phyloP scores from a whole-genome alignment of 2,329 filamentous ascomycete genomes.

The Claviceps spartinae region DNA sequence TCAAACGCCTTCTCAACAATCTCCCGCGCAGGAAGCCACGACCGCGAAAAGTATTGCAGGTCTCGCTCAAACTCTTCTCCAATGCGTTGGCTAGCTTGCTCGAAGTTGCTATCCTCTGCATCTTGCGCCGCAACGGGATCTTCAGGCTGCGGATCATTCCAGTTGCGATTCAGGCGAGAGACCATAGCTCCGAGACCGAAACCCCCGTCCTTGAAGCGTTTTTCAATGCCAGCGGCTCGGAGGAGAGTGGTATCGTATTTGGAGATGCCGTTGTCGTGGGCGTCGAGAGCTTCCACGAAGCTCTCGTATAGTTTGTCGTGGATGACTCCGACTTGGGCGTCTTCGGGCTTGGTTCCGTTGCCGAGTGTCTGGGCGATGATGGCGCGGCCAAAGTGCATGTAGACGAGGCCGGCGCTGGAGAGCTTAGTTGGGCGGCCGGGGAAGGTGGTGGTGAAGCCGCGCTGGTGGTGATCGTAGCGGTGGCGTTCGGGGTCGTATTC shows the following conservation, averaged over 20 bases:
- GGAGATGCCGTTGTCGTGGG: conserved; percentile 91
- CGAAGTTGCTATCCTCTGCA: conserved; percentile 71
- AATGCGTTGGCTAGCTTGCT: conserved; percentile 64
- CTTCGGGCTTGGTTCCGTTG: conserved; percentile 25
- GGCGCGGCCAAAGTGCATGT: conserved; percentile 82
- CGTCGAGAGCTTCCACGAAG: conserved; percentile 92
- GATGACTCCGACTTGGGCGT: conserved; percentile 57
- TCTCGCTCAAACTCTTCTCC: conserved; percentile 79
- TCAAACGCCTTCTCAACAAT: conserved; percentile 66
- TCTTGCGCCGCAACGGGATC: conserved; percentile 46
- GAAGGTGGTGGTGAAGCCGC: conserved; percentile 75
- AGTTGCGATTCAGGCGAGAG: conserved; percentile 62
- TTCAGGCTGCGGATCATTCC: conserved; percentile 51
- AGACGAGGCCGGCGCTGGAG: conserved; percentile 85
- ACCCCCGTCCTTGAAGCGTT: conserved; percentile 70
- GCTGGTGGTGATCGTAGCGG: conserved; percentile 96
- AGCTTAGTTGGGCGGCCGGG: conserved; percentile 76
- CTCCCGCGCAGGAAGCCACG: conserved; percentile 79
- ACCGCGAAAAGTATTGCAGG: conserved; percentile 57
- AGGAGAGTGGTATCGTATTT: conserved; percentile 62
- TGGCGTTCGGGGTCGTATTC: conserved; percentile 67
- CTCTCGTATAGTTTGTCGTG: conserved; percentile 83
- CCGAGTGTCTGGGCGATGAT: conserved; percentile 51
- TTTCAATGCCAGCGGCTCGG: conserved; percentile 57
- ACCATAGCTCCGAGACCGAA: conserved; percentile 81